A percentile compares a stretch with the other conserved stretches of the same genome.
Evolutionary conservation across 257 asterid species (phyloP).

Genomic region (Nicotiana tomentosiformis): DNA sequence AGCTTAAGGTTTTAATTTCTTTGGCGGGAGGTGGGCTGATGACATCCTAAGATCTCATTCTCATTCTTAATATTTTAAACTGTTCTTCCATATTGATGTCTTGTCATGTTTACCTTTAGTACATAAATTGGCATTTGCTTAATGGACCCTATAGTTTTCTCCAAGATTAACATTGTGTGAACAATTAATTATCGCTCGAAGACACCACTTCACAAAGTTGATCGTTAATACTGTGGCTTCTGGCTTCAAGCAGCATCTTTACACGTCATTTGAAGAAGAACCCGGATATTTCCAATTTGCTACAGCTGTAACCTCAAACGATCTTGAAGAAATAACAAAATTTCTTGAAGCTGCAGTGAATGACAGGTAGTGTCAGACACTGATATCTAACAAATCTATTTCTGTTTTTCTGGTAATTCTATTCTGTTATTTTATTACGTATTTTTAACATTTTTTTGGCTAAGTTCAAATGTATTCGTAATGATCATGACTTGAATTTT

Average conservation of each 20-base stretch:
- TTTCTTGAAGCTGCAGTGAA: conserved; percentile 89
- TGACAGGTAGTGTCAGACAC: conserved; percentile 42
- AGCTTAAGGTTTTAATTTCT: background rate
- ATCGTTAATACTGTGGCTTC: conserved; percentile 13
- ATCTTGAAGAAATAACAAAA: conserved; percentile 87
- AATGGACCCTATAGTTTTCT: background rate
- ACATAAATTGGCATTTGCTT: background rate
- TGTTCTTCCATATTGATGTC: background rate
- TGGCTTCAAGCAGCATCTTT: conserved; percentile 65
- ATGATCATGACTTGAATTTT: background rate
- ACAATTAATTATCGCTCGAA: background rate
- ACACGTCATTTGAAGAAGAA: conserved; percentile 81
- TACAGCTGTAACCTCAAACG: conserved; percentile 75
- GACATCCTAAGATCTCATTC: background rate
- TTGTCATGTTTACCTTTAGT: background rate
- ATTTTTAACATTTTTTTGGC: background rate
- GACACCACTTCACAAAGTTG: background rate
- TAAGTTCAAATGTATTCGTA: background rate
- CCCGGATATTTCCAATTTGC: conserved; percentile 71
- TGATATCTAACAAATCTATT: conserved; percentile 1
- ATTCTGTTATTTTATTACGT: background rate
- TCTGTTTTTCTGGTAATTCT: background rate
- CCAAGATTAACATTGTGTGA: background rate
- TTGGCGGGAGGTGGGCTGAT: background rate
- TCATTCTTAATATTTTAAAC: background rate